Conservation (phyloP, 345 rosid genomes). For the Cardamine resedifolia region DNA sequence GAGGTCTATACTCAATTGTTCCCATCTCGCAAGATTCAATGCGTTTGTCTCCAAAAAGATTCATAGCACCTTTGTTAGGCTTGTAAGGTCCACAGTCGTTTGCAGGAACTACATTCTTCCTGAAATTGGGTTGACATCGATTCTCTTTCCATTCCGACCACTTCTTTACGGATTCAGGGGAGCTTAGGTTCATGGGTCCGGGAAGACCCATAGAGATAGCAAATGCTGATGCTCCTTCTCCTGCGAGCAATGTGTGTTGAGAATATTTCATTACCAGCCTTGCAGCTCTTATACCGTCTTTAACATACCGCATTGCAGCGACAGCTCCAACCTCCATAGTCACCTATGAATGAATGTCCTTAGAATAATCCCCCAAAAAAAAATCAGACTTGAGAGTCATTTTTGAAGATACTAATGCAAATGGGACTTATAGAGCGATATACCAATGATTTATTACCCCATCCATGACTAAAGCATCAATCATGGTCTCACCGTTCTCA, state of each 20-base stretch:
- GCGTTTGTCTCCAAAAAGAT: constrained; percentile 22
- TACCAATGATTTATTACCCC: constrained; percentile 54
- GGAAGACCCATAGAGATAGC: constrained; percentile 94
- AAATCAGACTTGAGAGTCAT: constrained; percentile 9
- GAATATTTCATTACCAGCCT: constrained; percentile 77
- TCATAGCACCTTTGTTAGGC: constrained; percentile 30
- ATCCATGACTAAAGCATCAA: constrained; percentile 90
- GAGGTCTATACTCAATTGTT: constrained; percentile 38
- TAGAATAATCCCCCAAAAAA: constrained; percentile 25
- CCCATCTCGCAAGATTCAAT: constrained; percentile 38
- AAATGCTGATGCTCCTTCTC: constrained; percentile 80
- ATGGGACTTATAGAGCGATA: background rate
- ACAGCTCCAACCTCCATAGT: constrained; percentile 99
- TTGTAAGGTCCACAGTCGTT: constrained; percentile 80
- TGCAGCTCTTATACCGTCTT: constrained; percentile 94
- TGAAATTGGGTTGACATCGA: constrained; percentile 74
- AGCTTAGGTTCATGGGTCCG: constrained; percentile 84
- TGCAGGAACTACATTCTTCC: constrained; percentile 71
- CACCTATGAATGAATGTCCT: constrained; percentile 60
- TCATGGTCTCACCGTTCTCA: constrained; percentile 91
- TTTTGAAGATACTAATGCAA: constrained; percentile 5
- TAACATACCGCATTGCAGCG: constrained; percentile 92
- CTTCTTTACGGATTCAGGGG: constrained; percentile 67
- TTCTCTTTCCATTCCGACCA: constrained; percentile 80
- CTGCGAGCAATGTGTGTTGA: constrained; percentile 77